A percentile compares a stretch with the other conserved stretches of the same genome.
These are phyloP conservation scores for Berberis vulgaris DNA, from an alignment of 164 flowering plant genomes.

Conservation along the genomic window DNA sequence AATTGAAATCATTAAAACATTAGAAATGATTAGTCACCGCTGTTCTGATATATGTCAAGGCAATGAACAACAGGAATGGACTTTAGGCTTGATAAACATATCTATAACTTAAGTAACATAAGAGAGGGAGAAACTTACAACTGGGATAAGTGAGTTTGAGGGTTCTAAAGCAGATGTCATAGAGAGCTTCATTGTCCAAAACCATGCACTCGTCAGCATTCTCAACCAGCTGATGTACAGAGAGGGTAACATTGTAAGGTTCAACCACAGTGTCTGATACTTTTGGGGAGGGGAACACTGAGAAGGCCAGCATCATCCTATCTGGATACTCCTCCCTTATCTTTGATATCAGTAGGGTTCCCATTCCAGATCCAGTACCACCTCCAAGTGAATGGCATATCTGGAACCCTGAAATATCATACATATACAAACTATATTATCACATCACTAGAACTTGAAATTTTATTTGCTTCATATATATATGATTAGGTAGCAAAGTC, in stretches of 20 bases:
- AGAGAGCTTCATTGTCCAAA: constrained; percentile 8
- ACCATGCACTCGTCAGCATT: constrained; percentile 8
- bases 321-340: constrained; percentile 11
- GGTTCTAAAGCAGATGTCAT: constrained; percentile 9
- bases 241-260: constrained; percentile 8
- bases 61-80: not conserved
- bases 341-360: constrained; percentile 11
- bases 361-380: constrained; percentile 12
- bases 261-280: constrained; percentile 6
- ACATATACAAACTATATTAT: too few species aligned
- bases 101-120: not conserved
- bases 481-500: too few species aligned
- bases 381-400: constrained; percentile 5
- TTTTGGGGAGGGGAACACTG: constrained; percentile 6
- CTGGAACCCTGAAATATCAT: not conserved
- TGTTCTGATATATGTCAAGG: too few species aligned
- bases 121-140: constrained; percentile 4
- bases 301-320: constrained; percentile 11
- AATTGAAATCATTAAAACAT: not conserved
- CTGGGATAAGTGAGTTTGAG: constrained; percentile 12
- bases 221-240: constrained; percentile 8
- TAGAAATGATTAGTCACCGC: not conserved
- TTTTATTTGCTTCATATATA: too few species aligned
- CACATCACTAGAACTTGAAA: too few species aligned
- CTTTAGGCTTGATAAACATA: not conserved